phyloP scores from a whole-genome alignment of 169 alveolate genomes.

The Babesia ovis region DNA sequence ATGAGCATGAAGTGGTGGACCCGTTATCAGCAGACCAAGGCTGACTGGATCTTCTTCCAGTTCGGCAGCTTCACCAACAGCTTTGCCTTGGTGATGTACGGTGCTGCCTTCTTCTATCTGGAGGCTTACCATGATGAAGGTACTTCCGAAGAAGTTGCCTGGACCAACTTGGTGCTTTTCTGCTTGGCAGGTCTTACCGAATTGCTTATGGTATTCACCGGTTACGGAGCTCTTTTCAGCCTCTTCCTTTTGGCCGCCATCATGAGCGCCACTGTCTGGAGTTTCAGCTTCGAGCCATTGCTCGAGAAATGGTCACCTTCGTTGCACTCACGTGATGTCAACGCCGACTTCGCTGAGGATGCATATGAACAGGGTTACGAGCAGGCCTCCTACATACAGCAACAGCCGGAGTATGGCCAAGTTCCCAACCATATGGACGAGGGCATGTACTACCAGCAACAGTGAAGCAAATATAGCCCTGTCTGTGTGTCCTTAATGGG shows the following conservation, averaged over 20 bases:
- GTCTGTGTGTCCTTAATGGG: neutral
- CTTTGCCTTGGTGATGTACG: slow-evolving; percentile 81
- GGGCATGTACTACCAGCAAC: slow-evolving; percentile 31
- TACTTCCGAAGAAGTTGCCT: slow-evolving; percentile 84
- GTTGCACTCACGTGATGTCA: slow-evolving; percentile 81
- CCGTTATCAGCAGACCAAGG: slow-evolving; percentile 81
- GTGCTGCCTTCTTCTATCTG: slow-evolving; percentile 82
- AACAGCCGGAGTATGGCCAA: slow-evolving; percentile 33
- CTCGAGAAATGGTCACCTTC: slow-evolving; percentile 84
- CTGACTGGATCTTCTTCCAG: slow-evolving; percentile 85
- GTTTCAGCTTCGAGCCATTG: slow-evolving; percentile 83
- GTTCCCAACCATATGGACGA: slow-evolving; percentile 24
- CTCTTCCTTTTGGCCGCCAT: slow-evolving; percentile 78
- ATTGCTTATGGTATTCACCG: slow-evolving; percentile 83
- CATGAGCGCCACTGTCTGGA: slow-evolving; percentile 83
- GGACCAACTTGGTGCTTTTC: slow-evolving; percentile 81
- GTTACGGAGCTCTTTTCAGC: slow-evolving; percentile 84
- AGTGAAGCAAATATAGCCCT: neutral
- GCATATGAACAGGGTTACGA: slow-evolving; percentile 34
- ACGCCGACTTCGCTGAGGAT: slow-evolving; percentile 78
- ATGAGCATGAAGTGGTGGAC: slow-evolving; percentile 88
- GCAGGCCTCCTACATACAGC: slow-evolving; percentile 23
- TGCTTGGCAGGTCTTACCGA: slow-evolving; percentile 83
- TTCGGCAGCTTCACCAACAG: slow-evolving; percentile 82
- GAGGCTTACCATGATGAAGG: slow-evolving; percentile 88